Evolutionary conservation across 352 stramenopile genomes (phyloP), one percentile per base, ranked within the genome.

Genomic region (Globisporangium echinulatum): DNA sequence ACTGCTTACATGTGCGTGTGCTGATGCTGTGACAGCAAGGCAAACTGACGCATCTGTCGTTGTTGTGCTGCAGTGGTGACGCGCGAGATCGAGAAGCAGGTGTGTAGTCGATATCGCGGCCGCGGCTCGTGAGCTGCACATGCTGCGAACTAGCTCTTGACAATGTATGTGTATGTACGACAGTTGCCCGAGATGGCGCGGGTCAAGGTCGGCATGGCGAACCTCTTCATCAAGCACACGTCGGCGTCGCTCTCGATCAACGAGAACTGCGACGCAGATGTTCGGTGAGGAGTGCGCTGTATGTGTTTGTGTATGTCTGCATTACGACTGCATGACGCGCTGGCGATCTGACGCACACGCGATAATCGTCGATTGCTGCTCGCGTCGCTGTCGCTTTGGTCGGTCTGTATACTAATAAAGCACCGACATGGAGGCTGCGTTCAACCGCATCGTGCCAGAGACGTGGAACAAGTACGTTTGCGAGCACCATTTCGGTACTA

Each of bases 191-290:
- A 94, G 66, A 58, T 94, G 36, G 59, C 71, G 54, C 70, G 75
- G 51, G 90, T 98, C 54, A 96, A 96, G 59, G 83, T 98, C 46
- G 94, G 94, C 15, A 94, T 97, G 85, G 88, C 85, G 43, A 98
- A 97, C 63, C 67, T 98, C 44, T 98, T 98, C 59, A 96, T 98
- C 62, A 96, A 98, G 68, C 94, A 98, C 72, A 98, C 94, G 38
- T 97, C 87, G n/a, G 94, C 94, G 5, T 96, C 82, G 70, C 79
- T 98, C 57, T 98, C 92, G 65, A 94, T 98, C 66, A 98, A 98
- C 72, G 94, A 98, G 67, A 98, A 98, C 76, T 96, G 91, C 44
- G 92, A 98, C 70, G 87, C 92, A 6, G 92, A 98, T 67, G 94
- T 98, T 39, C 85, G 85, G 83, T 92, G 25, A 25, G 25, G 25